A percentile compares a stretch with the other conserved stretches of the same genome.
These are phyloP conservation scores for Penicillium goetzii DNA, from an alignment of 495 filamentous ascomycete species.

Conservation along the genomic window DNA sequence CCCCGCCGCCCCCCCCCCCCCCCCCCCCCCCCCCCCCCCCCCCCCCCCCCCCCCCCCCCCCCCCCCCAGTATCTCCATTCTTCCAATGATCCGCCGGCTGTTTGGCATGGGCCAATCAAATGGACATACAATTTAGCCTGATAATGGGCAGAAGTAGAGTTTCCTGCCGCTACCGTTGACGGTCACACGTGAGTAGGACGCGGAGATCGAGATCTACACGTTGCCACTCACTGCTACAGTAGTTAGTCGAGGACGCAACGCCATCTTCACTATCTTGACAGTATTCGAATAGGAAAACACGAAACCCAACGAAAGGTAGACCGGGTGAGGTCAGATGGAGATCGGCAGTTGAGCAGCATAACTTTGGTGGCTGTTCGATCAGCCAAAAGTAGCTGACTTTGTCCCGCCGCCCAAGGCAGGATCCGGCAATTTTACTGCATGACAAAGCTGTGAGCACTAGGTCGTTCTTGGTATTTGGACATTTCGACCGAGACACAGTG, in stretches of 20 bases:
- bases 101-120: background rate
- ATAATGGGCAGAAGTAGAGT: background rate
- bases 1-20: too few species aligned
- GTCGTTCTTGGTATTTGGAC: background rate
- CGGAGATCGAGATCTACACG: background rate
- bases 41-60: too few species aligned
- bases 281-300: background rate
- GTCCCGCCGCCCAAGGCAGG: too few species aligned
- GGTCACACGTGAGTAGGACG: background rate
- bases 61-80: too few species aligned
- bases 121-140: background rate
- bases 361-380: background rate
- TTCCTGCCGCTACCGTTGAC: background rate
- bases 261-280: background rate
- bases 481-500: background rate
- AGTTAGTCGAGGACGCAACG: background rate
- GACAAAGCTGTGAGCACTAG: background rate
- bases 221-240: background rate
- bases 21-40: too few species aligned
- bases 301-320: too few species aligned
- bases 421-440: background rate
- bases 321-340: background rate
- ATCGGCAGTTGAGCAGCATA: slow-evolving; percentile 1
- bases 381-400: background rate
- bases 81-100: background rate